A percentile compares a stretch with the other conserved stretches of the same genome.
phyloP scores from a whole-genome alignment of 2,329 filamentous ascomycete genomes.

The Cytospora leucostoma region DNA sequence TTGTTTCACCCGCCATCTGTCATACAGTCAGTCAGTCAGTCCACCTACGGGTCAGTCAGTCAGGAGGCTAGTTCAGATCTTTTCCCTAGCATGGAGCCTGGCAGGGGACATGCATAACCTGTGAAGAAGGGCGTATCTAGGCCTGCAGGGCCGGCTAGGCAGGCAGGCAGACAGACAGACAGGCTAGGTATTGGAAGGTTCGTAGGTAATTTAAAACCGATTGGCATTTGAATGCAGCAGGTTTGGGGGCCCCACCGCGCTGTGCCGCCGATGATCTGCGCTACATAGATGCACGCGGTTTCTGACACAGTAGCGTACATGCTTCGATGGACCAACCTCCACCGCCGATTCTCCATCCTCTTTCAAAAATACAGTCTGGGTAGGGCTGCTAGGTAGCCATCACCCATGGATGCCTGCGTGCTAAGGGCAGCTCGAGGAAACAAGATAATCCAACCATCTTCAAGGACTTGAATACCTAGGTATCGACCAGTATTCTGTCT shows the following conservation, averaged over 20 bases:
- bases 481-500: neutral
- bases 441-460: neutral
- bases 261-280: constrained; percentile 15
- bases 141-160: too few species aligned
- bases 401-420: too few species aligned
- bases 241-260: neutral
- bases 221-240: neutral
- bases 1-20: neutral
- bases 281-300: constrained; percentile 16
- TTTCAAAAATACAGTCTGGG: neutral
- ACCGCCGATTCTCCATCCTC: neutral
- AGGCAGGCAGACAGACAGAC: neutral
- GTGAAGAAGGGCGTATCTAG: too few species aligned
- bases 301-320: neutral
- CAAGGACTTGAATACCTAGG: neutral
- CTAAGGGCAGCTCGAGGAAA: neutral
- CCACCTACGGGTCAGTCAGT: neutral
- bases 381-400: too few species aligned
- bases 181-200: neutral
- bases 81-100: neutral
- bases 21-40: neutral
- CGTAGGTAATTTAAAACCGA: neutral
- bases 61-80: neutral
- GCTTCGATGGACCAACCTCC: neutral
- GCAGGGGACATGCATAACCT: neutral